Evolutionary conservation across 345 rosid genomes (phyloP).

Genomic region (Salix purpurea): DNA sequence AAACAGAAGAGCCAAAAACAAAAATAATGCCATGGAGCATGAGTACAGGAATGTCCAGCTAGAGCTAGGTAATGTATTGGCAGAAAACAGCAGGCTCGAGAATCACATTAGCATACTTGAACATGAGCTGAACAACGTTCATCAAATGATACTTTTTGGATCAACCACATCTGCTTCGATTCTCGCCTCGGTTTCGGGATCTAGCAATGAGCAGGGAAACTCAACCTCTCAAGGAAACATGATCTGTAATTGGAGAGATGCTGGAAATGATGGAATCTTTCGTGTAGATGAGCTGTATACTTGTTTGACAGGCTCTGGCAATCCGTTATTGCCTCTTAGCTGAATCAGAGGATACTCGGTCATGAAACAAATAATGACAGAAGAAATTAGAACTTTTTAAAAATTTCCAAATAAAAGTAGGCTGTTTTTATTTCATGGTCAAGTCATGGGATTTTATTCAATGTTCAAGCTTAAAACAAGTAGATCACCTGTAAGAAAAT

Average conservation of each 20-base stretch:
- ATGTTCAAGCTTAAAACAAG: neutral
- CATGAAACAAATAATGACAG: neutral
- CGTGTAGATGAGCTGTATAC: constrained; percentile 17
- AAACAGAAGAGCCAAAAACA: constrained; percentile 43
- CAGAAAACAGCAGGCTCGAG: constrained; percentile 27
- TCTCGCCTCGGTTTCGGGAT: constrained; percentile 11
- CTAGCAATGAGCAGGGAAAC: constrained; percentile 16
- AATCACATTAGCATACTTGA: constrained; percentile 13
- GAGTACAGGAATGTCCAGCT: constrained; percentile 22
- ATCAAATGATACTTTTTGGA: constrained; percentile 14
- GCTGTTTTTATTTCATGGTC: neutral
- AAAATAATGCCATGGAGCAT: constrained; percentile 27
- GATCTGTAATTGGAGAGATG: constrained; percentile 10
- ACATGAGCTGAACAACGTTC: constrained; percentile 16
- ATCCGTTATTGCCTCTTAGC: neutral
- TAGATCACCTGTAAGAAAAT: neutral
- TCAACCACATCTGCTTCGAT: constrained; percentile 6
- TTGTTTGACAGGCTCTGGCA: constrained; percentile 8
- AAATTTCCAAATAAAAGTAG: neutral
- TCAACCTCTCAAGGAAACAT: constrained; percentile 14
- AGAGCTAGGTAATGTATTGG: constrained; percentile 20
- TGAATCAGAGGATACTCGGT: neutral
- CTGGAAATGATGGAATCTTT: neutral
- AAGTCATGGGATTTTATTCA: neutral
- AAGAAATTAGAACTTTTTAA: neutral